Evolutionary conservation across 306 rosid species (phyloP).

Genomic region (Lathyrus aphaca): DNA sequence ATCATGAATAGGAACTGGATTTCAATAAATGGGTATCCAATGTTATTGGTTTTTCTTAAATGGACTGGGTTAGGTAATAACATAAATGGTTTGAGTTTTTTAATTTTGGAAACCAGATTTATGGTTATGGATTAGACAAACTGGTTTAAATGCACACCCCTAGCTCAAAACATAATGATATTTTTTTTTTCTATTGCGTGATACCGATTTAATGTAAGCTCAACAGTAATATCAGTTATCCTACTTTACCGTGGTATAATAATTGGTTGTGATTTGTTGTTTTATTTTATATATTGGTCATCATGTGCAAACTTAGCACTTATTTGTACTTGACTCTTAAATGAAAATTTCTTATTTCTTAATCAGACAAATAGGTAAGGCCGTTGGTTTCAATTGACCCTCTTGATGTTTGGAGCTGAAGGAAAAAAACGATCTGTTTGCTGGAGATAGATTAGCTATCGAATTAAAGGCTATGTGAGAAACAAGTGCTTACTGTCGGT

Average conservation of each 20-base stretch:
- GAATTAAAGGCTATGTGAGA: constrained; percentile 2
- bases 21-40: too few species aligned
- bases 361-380: constrained; percentile 54
- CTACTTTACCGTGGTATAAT: background rate
- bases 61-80: too few species aligned
- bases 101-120: too few species aligned
- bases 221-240: background rate
- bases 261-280: background rate
- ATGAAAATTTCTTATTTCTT: constrained; percentile 29
- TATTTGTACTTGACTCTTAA: background rate
- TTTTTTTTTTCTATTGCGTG: constrained; percentile 16
- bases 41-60: too few species aligned
- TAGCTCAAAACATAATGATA: too few species aligned
- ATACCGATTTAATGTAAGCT: constrained; percentile 5
- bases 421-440: constrained; percentile 22
- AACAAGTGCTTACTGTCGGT: constrained; percentile 16
- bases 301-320: background rate
- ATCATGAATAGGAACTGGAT: too few species aligned
- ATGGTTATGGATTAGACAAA: too few species aligned
- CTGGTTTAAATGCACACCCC: too few species aligned
- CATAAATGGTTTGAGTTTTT: too few species aligned
- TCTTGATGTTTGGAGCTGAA: constrained; percentile 28
- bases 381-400: constrained; percentile 30
- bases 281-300: background rate
- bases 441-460: constrained; percentile 32